These are phyloP conservation scores for Lathyrus sativus DNA, from an alignment of 306 rosid genomes.

Conservation along the genomic window DNA sequence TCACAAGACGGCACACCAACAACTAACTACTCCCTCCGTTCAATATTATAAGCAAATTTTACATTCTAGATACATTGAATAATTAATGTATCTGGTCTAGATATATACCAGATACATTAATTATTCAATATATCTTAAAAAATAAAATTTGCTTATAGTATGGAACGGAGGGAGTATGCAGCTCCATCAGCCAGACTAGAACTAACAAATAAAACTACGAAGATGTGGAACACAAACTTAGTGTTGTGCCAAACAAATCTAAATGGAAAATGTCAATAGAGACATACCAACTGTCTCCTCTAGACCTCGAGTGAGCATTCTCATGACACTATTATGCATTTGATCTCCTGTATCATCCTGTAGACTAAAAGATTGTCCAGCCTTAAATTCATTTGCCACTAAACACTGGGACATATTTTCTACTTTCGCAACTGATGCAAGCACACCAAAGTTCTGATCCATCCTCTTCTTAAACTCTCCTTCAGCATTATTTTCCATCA, in stretches of 20 bases:
- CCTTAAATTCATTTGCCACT: slow-evolving; percentile 38
- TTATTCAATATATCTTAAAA: too few species aligned
- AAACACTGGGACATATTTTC: slow-evolving; percentile 38
- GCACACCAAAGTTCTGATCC: slow-evolving; percentile 45
- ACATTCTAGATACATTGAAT: too few species aligned
- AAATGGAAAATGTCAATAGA: slow-evolving; percentile 10
- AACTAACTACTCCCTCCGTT: too few species aligned
- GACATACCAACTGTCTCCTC: slow-evolving; percentile 76
- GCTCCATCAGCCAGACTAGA: slow-evolving; percentile 2
- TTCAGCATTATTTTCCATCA: slow-evolving; percentile 34
- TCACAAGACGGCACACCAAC: slow-evolving; percentile 1
- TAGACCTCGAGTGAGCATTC: slow-evolving; percentile 49
- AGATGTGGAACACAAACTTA: slow-evolving; percentile 3
- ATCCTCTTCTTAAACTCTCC: slow-evolving; percentile 48
- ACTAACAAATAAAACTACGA: slow-evolving; percentile 10
- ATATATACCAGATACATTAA: too few species aligned
- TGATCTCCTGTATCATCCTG: slow-evolving; percentile 41
- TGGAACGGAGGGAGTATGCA: too few species aligned
- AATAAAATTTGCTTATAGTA: too few species aligned
- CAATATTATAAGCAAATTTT: too few species aligned
- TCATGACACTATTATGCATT: slow-evolving; percentile 46
- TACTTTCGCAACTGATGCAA: slow-evolving; percentile 45
- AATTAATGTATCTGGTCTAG: too few species aligned
- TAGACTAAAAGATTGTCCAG: slow-evolving; percentile 30
- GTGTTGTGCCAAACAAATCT: background rate